A percentile compares a stretch with the other conserved stretches of the same genome.
Conservation (phyloP, 108 stramenopile species). For the Pseudonitzschia multiseries region DNA sequence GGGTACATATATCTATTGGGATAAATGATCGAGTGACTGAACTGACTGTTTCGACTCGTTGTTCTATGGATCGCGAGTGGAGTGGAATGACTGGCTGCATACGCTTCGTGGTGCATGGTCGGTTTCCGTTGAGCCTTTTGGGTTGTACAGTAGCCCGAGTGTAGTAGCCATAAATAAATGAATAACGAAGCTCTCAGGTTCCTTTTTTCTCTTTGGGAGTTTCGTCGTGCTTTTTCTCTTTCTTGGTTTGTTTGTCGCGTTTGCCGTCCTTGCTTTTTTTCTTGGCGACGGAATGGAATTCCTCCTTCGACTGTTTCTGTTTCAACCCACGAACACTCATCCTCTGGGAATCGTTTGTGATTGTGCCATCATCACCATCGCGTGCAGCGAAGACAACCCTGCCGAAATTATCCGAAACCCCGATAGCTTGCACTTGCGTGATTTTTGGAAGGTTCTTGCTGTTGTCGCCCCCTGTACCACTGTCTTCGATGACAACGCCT, state of each 20-base stretch:
- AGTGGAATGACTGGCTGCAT: background rate
- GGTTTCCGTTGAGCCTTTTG: background rate
- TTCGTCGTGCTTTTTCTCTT: no score
- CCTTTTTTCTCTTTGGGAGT: no score
- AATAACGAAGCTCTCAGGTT: no score
- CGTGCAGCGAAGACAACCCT: background rate
- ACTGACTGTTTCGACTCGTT: no score
- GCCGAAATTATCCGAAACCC: background rate
- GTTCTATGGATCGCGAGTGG: background rate
- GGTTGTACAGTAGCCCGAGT: background rate
- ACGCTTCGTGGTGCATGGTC: background rate
- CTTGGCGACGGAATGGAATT: no score
- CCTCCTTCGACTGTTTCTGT: background rate
- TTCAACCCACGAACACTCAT: background rate
- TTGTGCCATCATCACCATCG: no score
- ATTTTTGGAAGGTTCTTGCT: background rate
- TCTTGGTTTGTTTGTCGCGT: no score
- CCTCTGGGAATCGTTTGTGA: background rate
- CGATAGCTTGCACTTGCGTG: background rate
- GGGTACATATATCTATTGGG: no score
- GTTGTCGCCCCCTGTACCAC: background rate
- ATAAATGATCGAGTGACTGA: no score
- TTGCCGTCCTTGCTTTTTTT: no score
- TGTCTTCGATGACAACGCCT: no score
- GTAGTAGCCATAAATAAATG: no score